These are phyloP conservation scores for Colletotrichum tamarilloi DNA, from an alignment of 2,329 filamentous ascomycete genomes.

Conservation along the genomic window DNA sequence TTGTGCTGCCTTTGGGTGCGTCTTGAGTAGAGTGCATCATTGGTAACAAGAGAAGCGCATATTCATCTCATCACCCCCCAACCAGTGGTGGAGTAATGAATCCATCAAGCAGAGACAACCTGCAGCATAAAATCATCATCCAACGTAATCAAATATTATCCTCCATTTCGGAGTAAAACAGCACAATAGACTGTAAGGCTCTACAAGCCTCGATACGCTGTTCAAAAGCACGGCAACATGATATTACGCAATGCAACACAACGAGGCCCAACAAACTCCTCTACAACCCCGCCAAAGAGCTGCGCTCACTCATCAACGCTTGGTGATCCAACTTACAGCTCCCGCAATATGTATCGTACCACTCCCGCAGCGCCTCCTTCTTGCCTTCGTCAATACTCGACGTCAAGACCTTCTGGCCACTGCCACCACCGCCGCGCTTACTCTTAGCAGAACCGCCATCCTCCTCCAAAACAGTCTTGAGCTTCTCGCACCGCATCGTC, in stretches of 20 bases:
- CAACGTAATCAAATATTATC: background rate
- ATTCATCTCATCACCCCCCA: too few species aligned
- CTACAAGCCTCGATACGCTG: background rate
- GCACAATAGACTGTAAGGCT: constrained; percentile 20
- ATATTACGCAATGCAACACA: background rate
- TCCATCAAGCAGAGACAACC: too few species aligned
- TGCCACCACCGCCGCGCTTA: constrained; percentile 11
- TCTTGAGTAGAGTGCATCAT: too few species aligned
- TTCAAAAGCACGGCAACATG: background rate
- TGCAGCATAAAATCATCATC: background rate
- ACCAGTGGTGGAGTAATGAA: too few species aligned
- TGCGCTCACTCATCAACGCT: constrained; percentile 38
- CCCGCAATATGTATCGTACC: constrained; percentile 66
- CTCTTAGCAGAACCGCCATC: constrained; percentile 28
- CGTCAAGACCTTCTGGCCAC: constrained; percentile 37
- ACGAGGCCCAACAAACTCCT: background rate
- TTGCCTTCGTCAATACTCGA: constrained; percentile 41
- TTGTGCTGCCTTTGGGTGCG: too few species aligned
- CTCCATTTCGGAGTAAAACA: background rate
- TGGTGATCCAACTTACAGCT: constrained; percentile 63
- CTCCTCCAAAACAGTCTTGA: constrained; percentile 56
- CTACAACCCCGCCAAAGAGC: constrained; percentile 23
- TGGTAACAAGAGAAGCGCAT: too few species aligned
- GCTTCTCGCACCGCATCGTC: constrained; percentile 77
- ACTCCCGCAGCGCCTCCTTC: constrained; percentile 54